Evolutionary conservation across 2,329 filamentous ascomycete genomes (phyloP).

Genomic region (Podosphaera xanthii): DNA sequence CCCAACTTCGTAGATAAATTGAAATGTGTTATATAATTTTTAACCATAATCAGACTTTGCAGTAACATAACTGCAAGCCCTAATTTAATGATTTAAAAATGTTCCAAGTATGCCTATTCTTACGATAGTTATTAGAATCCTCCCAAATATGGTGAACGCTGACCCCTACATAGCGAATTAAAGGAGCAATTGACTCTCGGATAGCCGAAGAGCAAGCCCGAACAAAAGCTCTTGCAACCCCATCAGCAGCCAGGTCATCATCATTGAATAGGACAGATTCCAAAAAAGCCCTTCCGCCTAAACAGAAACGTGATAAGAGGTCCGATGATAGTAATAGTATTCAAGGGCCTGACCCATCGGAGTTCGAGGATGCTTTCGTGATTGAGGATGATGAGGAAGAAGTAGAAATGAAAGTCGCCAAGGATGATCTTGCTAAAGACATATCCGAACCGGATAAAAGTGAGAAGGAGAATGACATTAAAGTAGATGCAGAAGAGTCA

Average conservation of each 20-base stretch:
- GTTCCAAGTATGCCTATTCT: conserved; percentile 13
- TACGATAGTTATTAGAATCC: not conserved
- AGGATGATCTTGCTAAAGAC: not conserved
- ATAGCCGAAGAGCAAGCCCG: conserved; percentile 84
- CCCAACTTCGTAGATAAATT: too few species aligned
- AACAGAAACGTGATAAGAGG: conserved; percentile 10
- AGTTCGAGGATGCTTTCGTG: conserved; percentile 70
- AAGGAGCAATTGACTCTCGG: conserved; percentile 63
- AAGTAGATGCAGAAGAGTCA: not conserved
- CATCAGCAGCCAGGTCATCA: conserved; percentile 21
- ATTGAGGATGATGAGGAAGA: conserved; percentile 58
- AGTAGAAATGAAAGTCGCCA: not conserved
- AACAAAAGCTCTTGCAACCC: conserved; percentile 21
- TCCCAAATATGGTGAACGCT: conserved; percentile 4
- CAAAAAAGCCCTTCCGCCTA: conserved; percentile 12
- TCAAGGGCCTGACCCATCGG: conserved; percentile 48
- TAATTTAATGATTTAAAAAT: conserved; percentile 10
- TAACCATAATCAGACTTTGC: not conserved
- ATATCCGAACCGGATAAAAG: not conserved
- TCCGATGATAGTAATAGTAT: conserved; percentile 12
- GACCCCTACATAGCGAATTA: conserved; percentile 37
- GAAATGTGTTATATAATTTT: not conserved
- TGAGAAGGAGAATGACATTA: not conserved
- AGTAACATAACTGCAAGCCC: not conserved
- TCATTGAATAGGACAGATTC: conserved; percentile 14